Conservation (phyloP, 2,329 filamentous ascomycete genomes). For the Sclerotinia spermophila region DNA sequence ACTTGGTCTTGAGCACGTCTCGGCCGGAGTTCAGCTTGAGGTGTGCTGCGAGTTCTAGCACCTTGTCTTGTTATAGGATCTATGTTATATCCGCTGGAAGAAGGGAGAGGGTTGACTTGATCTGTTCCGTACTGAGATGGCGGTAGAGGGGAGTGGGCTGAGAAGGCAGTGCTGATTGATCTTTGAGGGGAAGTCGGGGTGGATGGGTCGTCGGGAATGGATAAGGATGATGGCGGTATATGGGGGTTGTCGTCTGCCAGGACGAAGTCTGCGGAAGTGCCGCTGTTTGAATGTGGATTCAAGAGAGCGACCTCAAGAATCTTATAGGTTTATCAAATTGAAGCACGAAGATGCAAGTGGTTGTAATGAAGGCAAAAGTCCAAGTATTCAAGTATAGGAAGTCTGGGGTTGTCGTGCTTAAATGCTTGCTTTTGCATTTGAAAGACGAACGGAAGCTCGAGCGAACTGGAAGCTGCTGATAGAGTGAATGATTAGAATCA, state of each 20-base stretch:
- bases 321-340: neutral
- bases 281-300: conserved; percentile 33
- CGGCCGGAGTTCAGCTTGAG: neutral
- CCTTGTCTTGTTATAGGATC: conserved; percentile 17
- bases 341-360: neutral
- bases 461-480: neutral
- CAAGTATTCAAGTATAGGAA: neutral
- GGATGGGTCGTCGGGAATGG: conserved; percentile 65
- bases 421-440: neutral
- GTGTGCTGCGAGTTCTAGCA: neutral
- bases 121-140: conserved; percentile 25
- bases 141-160: conserved; percentile 38
- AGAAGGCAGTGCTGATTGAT: conserved; percentile 47
- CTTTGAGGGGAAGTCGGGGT: conserved; percentile 51
- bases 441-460: neutral
- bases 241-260: conserved; percentile 68
- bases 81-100: neutral
- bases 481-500: neutral
- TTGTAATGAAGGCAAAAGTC: conserved; percentile 5
- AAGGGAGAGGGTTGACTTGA: neutral
- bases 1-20: conserved; percentile 38
- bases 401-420: neutral
- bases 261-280: conserved; percentile 57
- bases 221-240: conserved; percentile 51
- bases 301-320: conserved; percentile 17